Evolutionary conservation across 108 stramenopile genomes (phyloP).

Genomic region (Tribonema minus): DNA sequence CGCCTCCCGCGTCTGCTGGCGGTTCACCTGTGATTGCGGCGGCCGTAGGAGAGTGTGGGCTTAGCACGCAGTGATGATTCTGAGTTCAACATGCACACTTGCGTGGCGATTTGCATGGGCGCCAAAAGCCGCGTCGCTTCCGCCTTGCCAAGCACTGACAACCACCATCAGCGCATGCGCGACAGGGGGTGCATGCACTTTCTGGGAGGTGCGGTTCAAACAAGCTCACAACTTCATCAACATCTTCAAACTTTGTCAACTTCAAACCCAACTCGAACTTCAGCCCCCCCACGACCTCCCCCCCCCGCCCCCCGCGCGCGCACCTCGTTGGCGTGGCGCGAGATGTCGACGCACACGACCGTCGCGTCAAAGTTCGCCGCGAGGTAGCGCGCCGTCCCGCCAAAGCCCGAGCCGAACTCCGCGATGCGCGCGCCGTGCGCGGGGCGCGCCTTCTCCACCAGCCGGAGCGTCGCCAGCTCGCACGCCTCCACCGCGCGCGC

Average conservation of each 20-base stretch:
- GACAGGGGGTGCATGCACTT: no score
- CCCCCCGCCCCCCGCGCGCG: not conserved
- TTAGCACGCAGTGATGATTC: no score
- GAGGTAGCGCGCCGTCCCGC: conserved; percentile 3
- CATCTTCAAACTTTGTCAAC: no score
- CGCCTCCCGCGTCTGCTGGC: conserved; percentile 8
- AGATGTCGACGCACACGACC: conserved; percentile 20
- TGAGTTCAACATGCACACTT: no score
- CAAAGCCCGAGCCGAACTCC: conserved; percentile 37
- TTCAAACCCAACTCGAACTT: not conserved
- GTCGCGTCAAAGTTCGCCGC: conserved; percentile 16
- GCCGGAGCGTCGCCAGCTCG: conserved; percentile 9
- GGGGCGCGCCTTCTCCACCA: conserved; percentile 7
- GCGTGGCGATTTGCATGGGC: no score
- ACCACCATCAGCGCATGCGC: no score
- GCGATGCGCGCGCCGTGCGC: not conserved
- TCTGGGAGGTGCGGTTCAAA: no score
- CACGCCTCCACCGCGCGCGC: conserved; percentile 23
- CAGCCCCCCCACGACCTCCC: not conserved
- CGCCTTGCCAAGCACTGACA: no score
- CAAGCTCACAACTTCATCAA: no score
- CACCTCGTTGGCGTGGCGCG: conserved; percentile 15
- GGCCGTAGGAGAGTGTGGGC: no score
- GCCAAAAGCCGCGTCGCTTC: no score
- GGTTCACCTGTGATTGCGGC: no score